These are phyloP conservation scores for Didymosphaeria variabile DNA, from an alignment of 2,329 filamentous ascomycete genomes.

Conservation along the genomic window DNA sequence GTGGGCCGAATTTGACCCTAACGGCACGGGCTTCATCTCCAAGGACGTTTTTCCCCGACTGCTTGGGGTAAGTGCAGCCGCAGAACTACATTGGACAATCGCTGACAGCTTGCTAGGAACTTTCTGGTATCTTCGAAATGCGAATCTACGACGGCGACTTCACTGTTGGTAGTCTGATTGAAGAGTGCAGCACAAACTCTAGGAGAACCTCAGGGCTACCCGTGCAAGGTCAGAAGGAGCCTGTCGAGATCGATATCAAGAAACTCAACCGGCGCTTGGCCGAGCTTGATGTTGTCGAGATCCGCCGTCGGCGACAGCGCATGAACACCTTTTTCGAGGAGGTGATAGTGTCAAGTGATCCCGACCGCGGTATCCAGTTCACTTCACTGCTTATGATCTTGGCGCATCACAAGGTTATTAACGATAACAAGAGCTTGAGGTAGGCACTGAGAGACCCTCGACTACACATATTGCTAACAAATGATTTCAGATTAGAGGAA, in stretches of 20 bases:
- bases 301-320: slow-evolving; percentile 76
- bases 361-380: slow-evolving; percentile 88
- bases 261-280: slow-evolving; percentile 78
- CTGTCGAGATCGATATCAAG: slow-evolving; percentile 71
- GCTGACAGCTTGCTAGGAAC: slow-evolving; percentile 61
- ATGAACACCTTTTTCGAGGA: slow-evolving; percentile 98
- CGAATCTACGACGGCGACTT: slow-evolving; percentile 93
- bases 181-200: slow-evolving; percentile 74
- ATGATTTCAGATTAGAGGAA: slow-evolving; percentile 77
- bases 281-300: slow-evolving; percentile 76
- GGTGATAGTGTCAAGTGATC: slow-evolving; percentile 91
- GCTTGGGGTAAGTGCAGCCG: slow-evolving; percentile 68
- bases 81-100: neutral
- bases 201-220: slow-evolving; percentile 60
- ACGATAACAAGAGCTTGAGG: slow-evolving; percentile 93
- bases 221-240: slow-evolving; percentile 51
- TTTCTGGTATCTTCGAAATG: slow-evolving; percentile 97
- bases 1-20: slow-evolving; percentile 94
- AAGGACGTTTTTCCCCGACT: slow-evolving; percentile 90
- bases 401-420: slow-evolving; percentile 98
- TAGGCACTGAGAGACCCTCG: slow-evolving; percentile 46
- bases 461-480: slow-evolving; percentile 8
- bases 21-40: slow-evolving; percentile 88
- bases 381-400: slow-evolving; percentile 93
- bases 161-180: slow-evolving; percentile 85